These are phyloP conservation scores for Rhynchosporium graminicola DNA, from an alignment of 2,329 filamentous ascomycete genomes.

Conservation along the genomic window DNA sequence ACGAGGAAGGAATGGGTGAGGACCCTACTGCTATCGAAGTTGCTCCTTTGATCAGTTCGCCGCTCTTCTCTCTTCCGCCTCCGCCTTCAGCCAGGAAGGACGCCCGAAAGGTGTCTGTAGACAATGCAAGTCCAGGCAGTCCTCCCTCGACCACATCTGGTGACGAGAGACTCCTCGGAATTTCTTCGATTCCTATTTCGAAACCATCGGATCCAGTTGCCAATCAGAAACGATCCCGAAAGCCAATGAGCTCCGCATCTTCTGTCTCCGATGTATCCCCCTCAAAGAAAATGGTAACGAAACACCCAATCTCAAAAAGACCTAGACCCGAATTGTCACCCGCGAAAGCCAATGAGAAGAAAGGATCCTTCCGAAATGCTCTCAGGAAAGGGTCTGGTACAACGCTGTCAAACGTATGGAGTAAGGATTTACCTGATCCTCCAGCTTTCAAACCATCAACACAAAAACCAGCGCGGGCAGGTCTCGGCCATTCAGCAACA, in stretches of 20 bases:
- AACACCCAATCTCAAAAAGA: conserved; percentile 39
- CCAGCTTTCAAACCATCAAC: conserved; percentile 29
- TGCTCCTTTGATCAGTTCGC: conserved; percentile 16
- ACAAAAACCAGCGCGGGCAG: conserved; percentile 34
- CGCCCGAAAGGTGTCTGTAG: not conserved
- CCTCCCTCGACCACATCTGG: conserved; percentile 10
- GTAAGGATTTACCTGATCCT: conserved; percentile 46
- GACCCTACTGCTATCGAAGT: not conserved
- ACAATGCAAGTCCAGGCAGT: conserved; percentile 1
- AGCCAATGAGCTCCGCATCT: conserved; percentile 35
- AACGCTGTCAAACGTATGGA: conserved; percentile 51
- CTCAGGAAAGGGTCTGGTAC: conserved; percentile 53
- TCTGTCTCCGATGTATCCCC: conserved; percentile 30
- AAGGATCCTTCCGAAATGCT: conserved; percentile 49
- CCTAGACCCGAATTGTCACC: conserved; percentile 36
- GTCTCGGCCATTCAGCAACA: conserved; percentile 29
- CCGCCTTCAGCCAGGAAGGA: conserved; percentile 10
- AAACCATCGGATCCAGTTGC: conserved; percentile 31
- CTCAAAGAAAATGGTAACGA: conserved; percentile 34
- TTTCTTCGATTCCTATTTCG: conserved; percentile 16
- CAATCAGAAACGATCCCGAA: conserved; percentile 39
- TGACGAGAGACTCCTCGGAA: conserved; percentile 16
- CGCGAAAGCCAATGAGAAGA: conserved; percentile 46
- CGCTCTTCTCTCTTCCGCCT: conserved; percentile 16
- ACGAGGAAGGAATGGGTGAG: conserved; percentile 16